A percentile compares a stretch with the other conserved stretches of the same genome.
Conservation (phyloP, 208 protist species). For the Wallacemonas rigidus region DNA sequence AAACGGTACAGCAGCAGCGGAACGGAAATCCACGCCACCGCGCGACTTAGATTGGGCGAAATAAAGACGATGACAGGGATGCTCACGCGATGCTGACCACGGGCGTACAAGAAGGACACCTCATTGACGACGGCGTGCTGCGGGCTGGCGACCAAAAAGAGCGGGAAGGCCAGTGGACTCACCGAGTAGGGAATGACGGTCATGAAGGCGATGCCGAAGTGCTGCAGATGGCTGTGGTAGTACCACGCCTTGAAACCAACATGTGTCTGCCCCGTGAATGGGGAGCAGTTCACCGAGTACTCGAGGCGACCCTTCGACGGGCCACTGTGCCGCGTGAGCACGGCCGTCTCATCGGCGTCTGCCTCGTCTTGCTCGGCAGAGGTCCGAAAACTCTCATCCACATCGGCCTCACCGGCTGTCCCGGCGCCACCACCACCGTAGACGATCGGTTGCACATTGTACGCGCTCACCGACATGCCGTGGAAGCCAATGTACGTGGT, state of each 20-base stretch:
- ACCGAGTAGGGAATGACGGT: constrained; percentile 56
- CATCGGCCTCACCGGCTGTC: background rate
- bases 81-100: constrained; percentile 64
- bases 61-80: constrained; percentile 77
- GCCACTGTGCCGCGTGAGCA: constrained; percentile 20
- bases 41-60: constrained; percentile 41
- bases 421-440: constrained; percentile 23
- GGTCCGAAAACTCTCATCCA: constrained; percentile 22
- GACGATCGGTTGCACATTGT: constrained; percentile 32
- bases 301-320: constrained; percentile 43
- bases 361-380: background rate
- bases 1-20: constrained; percentile 66
- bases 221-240: constrained; percentile 45
- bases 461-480: constrained; percentile 39
- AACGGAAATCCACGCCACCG: constrained; percentile 56
- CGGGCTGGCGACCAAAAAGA: constrained; percentile 46
- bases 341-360: background rate
- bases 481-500: constrained; percentile 52
- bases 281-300: constrained; percentile 48
- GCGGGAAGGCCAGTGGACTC: constrained; percentile 41
- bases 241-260: constrained; percentile 74
- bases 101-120: constrained; percentile 70
- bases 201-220: constrained; percentile 64
- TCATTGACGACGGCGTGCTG: constrained; percentile 60
- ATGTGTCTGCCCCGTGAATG: constrained; percentile 47